Evolutionary conservation across 2,329 filamentous ascomycete species (phyloP).

Genomic region (Pyricularia grisea): DNA sequence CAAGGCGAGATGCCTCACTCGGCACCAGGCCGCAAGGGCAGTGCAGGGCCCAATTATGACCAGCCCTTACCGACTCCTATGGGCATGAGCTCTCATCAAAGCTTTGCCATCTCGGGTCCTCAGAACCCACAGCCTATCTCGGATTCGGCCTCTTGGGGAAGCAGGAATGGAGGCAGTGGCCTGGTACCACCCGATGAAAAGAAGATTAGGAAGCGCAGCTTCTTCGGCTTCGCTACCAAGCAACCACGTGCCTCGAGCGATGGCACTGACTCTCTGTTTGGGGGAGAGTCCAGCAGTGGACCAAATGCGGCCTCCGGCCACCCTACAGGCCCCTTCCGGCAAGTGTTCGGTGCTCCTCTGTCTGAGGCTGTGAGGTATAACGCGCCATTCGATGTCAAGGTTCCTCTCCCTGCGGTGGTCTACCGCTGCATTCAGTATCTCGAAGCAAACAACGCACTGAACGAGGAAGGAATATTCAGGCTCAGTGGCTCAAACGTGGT

Average conservation of each 20-base stretch:
- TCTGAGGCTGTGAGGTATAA: constrained; percentile 80
- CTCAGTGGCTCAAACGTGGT: constrained; percentile 94
- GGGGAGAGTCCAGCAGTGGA: constrained; percentile 32
- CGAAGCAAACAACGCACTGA: constrained; percentile 67
- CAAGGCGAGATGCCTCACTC: constrained; percentile 39
- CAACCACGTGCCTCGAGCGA: constrained; percentile 44
- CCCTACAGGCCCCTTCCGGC: constrained; percentile 41
- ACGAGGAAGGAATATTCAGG: constrained; percentile 92
- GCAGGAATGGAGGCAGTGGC: constrained; percentile 43
- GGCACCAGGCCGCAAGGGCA: background rate
- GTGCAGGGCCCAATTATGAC: constrained; percentile 10
- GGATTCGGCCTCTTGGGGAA: constrained; percentile 78
- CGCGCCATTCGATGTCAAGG: constrained; percentile 60
- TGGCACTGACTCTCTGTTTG: constrained; percentile 45
- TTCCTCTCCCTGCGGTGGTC: constrained; percentile 81
- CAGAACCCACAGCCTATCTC: constrained; percentile 79
- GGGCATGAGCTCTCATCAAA: constrained; percentile 28
- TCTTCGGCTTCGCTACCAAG: constrained; percentile 62
- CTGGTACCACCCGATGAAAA: constrained; percentile 58
- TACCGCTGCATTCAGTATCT: constrained; percentile 95
- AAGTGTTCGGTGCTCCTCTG: constrained; percentile 78
- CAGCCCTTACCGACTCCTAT: constrained; percentile 23
- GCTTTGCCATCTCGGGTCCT: constrained; percentile 67
- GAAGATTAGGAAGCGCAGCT: constrained; percentile 67
- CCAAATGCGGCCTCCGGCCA: constrained; percentile 25